Evolutionary conservation across 2,329 filamentous ascomycete species (phyloP).

Genomic region (Nectriaceae sp.): DNA sequence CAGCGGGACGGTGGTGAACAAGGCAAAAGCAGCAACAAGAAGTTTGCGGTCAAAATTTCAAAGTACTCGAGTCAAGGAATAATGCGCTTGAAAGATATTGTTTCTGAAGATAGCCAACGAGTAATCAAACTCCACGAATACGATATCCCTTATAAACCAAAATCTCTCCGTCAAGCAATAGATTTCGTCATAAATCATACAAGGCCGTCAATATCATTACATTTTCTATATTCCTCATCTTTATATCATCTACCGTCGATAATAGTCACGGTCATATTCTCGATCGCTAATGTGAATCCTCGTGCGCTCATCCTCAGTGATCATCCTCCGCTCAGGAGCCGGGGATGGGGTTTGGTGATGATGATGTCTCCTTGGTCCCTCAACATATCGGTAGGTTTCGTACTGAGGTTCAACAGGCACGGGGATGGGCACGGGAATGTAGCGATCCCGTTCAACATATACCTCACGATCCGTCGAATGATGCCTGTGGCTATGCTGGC

Average conservation of each 20-base stretch:
- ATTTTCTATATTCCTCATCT: no score
- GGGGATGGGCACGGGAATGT: slow-evolving; percentile 45
- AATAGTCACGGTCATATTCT: slow-evolving; percentile 35
- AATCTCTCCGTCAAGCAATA: no score
- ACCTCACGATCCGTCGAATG: slow-evolving; percentile 43
- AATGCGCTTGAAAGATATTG: no score
- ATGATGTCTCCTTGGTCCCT: slow-evolving; percentile 44
- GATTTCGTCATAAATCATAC: slow-evolving; percentile 27
- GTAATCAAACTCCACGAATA: no score
- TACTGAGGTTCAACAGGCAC: slow-evolving; percentile 39
- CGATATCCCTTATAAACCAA: no score
- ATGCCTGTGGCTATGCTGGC: slow-evolving; percentile 16
- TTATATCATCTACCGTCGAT: no score
- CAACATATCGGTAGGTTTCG: slow-evolving; percentile 56
- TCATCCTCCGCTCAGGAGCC: slow-evolving; percentile 33
- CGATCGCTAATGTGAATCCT: slow-evolving; percentile 38
- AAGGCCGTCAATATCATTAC: slow-evolving; percentile 10
- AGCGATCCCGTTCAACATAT: slow-evolving; percentile 53
- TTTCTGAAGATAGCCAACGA: no score
- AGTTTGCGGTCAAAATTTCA: no score
- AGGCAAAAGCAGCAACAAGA: no score
- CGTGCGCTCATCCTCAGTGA: slow-evolving; percentile 28
- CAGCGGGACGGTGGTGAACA: not conserved
- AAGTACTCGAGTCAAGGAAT: no score
- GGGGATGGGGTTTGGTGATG: slow-evolving; percentile 35